Conservation (phyloP, 78 protist species). For the Cavenderia fasciculata region DNA sequence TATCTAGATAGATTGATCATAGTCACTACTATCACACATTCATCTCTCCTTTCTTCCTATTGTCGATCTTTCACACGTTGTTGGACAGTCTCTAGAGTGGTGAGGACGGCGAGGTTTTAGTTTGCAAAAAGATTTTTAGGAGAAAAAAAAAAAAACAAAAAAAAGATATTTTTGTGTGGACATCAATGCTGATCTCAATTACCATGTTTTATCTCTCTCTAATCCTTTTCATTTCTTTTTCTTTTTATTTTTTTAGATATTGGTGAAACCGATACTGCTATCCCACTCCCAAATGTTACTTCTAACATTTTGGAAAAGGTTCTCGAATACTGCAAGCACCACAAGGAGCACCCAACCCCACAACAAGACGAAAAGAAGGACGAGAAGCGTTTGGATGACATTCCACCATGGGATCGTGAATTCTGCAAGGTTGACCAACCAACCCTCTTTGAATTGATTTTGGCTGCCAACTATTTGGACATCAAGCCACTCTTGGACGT, state of each 20-base stretch:
- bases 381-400: conserved; percentile 74
- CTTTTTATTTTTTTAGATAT: neutral
- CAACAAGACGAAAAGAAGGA: conserved; percentile 79
- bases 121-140: too few species aligned
- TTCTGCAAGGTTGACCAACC: conserved; percentile 89
- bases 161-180: neutral
- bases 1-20: too few species aligned
- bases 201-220: neutral
- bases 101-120: too few species aligned
- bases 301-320: conserved; percentile 85
- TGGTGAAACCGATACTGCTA: conserved; percentile 77
- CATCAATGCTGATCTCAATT: neutral
- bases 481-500: conserved; percentile 95
- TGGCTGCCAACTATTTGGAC: conserved; percentile 97
- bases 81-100: too few species aligned
- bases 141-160: too few species aligned
- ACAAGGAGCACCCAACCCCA: conserved; percentile 80
- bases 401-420: conserved; percentile 87
- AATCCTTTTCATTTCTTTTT: neutral
- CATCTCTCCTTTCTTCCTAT: too few species aligned
- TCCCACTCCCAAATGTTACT: conserved; percentile 93
- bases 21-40: too few species aligned
- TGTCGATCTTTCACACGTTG: too few species aligned
- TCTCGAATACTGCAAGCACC: conserved; percentile 87
- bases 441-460: conserved; percentile 90